Evolutionary conservation across 192 early-diverging fungal species (phyloP), one percentile per base, ranked within the genome.

Genomic region (Irineochytrium annulatum): DNA sequence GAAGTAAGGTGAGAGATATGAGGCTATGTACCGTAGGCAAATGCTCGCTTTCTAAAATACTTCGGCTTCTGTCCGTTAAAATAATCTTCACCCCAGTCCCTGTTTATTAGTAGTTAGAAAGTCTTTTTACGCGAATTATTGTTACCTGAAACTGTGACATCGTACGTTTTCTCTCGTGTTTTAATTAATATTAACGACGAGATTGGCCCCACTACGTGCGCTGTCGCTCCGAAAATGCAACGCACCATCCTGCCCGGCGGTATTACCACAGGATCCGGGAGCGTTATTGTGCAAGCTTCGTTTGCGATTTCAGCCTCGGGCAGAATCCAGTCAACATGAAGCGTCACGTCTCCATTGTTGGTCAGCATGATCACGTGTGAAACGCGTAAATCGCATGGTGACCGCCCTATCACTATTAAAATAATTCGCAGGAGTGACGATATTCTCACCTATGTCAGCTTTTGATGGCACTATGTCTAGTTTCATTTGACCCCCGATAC

Each of bases 401-500:
- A 79, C 3, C 72, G 64, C 6, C 76, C 79, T 80, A 70, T 30
- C 45, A n/a, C 30, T 34, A 33, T 30, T 3, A 57, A 48, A 17
- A n/a, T 35, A 22, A 34, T 8, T n/a, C n/a, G n/a, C n/a, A 59
- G 30, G n/a, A 43, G 33, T 48, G 27, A 16, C 28, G 28, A 5
- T 26, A 32, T 30, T 53, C 55, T 61, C 68, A 76, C 83, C 83
- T 17, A 85, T 34, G 26, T 80, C 61, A 17, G 80, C 26, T 32
- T 30, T 34, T 14, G 63, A 24, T 1, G 83, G 83, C 2, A 60
- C 62, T 24, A 80, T 71, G 31, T 85, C 81, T n/a, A 85, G 52
- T 29, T 70, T 73, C 67, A 84, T 68, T 3, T 30, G 31, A 6
- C 81, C 83, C n/a, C 83, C 83, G 31, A 85, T 64, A 17, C 83